Evolutionary conservation across 495 filamentous ascomycete genomes (phyloP).

Genomic region (Amniculicola lignicola): DNA sequence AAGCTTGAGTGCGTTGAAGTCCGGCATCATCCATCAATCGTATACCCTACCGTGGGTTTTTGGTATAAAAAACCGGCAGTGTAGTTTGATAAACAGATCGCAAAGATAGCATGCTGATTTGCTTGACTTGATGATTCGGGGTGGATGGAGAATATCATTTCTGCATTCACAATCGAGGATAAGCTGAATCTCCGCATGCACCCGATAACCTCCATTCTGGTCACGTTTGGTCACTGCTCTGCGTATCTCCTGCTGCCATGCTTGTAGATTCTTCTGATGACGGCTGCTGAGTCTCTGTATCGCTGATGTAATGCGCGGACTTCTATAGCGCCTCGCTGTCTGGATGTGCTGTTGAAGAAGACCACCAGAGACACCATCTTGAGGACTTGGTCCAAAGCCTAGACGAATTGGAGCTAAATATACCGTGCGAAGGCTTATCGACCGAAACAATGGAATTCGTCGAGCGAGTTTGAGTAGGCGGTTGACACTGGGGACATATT

Average conservation of each 20-base stretch:
- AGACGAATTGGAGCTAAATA: not conserved
- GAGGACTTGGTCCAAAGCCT: not conserved
- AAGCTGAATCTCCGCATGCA: conserved; percentile 32
- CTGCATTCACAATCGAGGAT: conserved; percentile 19
- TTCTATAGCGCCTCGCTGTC: not conserved
- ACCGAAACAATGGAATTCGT: not conserved
- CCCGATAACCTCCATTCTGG: not conserved
- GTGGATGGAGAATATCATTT: not conserved
- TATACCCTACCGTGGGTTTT: conserved; percentile 27
- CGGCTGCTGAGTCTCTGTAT: not conserved
- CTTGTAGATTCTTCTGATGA: not conserved
- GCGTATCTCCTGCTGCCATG: not conserved
- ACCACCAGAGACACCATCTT: not conserved
- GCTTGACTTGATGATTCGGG: conserved; percentile 18
- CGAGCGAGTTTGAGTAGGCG: conserved; percentile 3
- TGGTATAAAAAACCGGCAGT: conserved; percentile 18
- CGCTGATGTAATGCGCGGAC: not conserved
- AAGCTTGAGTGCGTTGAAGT: not conserved
- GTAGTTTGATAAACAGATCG: conserved; percentile 21
- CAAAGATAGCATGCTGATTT: conserved; percentile 31
- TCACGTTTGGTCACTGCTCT: not conserved
- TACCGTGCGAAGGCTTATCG: not conserved
- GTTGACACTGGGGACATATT: not conserved
- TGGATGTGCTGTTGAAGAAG: conserved; percentile 5
- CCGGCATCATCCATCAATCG: conserved; percentile 22